A percentile compares a stretch with the other conserved stretches of the same genome.
Conservation (phyloP, 2,329 filamentous ascomycete genomes). For the Sporothrix brasiliensis region DNA sequence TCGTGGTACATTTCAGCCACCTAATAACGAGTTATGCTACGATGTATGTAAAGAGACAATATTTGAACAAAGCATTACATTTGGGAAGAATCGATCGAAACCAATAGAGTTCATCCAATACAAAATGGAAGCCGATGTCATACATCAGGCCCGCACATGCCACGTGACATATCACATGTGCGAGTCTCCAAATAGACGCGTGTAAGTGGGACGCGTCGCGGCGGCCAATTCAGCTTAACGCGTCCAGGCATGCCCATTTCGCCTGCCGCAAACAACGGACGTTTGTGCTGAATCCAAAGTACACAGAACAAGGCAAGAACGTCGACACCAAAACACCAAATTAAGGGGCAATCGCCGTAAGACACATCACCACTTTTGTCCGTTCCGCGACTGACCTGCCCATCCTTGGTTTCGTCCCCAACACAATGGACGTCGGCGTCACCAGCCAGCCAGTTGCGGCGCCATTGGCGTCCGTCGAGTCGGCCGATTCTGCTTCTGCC, state of each 20-base stretch:
- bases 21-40: too few relatives aligned
- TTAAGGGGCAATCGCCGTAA: neutral
- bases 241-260: conserved; percentile 4
- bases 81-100: too few relatives aligned
- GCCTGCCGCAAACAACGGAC: neutral
- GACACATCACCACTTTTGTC: neutral
- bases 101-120: too few relatives aligned
- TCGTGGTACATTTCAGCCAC: neutral
- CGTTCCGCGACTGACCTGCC: neutral
- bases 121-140: too few relatives aligned
- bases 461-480: neutral
- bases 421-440: conserved; percentile 12
- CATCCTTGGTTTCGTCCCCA: neutral
- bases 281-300: neutral
- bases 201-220: conserved; percentile 34
- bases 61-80: too few relatives aligned
- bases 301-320: neutral
- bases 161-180: conserved; percentile 1
- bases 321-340: neutral
- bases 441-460: neutral
- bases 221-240: conserved; percentile 25
- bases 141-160: too few relatives aligned
- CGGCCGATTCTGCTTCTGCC: neutral
- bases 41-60: too few relatives aligned
- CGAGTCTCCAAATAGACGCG: neutral